Base-by-base conservation (phyloP, 208 protist genomes). In the Crithidia acanthocephali region DNA sequence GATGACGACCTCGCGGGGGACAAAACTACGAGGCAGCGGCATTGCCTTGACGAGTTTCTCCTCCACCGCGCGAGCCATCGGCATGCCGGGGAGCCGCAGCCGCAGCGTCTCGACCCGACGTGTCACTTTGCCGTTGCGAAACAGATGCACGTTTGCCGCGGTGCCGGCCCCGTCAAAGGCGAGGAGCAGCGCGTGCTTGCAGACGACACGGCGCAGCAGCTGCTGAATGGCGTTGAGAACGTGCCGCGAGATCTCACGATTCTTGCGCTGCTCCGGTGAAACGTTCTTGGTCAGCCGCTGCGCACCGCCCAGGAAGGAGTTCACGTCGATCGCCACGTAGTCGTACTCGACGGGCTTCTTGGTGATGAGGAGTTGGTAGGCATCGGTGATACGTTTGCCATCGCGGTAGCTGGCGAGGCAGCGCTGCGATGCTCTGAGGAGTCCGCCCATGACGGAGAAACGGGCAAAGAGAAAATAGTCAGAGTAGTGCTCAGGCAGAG, bases 321-420 rank as follows among this genome's bases (percentile, higher is more conserved):
- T 87, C 15, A 87, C 78, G 63, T 96, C 91, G 11, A 96, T 61
- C 7, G 74, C 91, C 28, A 96, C 84, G 48, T 93, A 94, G 65
- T 96, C 91, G 75, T 80, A 94, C 61, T 87, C 83, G 13, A 92
- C 82, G 20, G 86, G 74, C 72, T 94, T 94, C 69, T 96, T 96
- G 11, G 88, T 86, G 56, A 93, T 83, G 20, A 94, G 73, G 15
- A 94, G 73, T 45, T 87, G 80, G 47, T 81, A 86, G 30, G 72
- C 72, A 56, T 92, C 86, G 16, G 44, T 74, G 42, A 94, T 68
- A 10, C 76, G 84, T 25, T 69, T 76, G 20, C 71, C 71, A 1
- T 60, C 68, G 63, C 48, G 63, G 55, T 45, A 55, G 32, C 72
- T 52, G 55, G 23, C 37, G 30, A 69, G 59, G 15, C 77, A 64